phyloP scores from a whole-genome alignment of 1,139 yeast genomes.

The Meyerozyma guilliermondii region DNA sequence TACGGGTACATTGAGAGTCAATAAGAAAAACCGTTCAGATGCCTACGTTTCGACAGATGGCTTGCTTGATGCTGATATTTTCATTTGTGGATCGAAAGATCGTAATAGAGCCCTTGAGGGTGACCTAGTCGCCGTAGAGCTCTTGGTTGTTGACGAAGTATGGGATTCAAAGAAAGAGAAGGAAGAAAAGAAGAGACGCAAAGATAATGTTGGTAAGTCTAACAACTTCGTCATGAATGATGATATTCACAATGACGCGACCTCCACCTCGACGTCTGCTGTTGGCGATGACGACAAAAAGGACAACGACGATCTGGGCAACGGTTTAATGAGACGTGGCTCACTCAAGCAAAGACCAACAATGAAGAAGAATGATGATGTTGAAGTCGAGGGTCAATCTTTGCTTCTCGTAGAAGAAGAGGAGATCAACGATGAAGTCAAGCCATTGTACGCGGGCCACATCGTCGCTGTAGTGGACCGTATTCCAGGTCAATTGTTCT shows the following conservation, averaged over 20 bases:
- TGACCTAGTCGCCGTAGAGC: slow-evolving; percentile 91
- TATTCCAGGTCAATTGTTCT: slow-evolving; percentile 91
- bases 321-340: slow-evolving; percentile 71
- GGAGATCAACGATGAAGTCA: slow-evolving; percentile 86
- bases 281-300: slow-evolving; percentile 17
- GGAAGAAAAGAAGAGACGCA: slow-evolving; percentile 93
- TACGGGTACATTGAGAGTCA: slow-evolving; percentile 87
- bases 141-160: slow-evolving; percentile 92
- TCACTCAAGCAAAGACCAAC: slow-evolving; percentile 94
- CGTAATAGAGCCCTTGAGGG: slow-evolving; percentile 97
- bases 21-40: slow-evolving; percentile 92
- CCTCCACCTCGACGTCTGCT: slow-evolving; percentile 32
- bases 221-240: slow-evolving; percentile 43
- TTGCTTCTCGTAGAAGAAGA: slow-evolving; percentile 89
- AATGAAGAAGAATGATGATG: slow-evolving; percentile 97
- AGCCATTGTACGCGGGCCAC: slow-evolving; percentile 96
- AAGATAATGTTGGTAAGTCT: slow-evolving; percentile 51
- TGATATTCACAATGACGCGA: slow-evolving; percentile 69
- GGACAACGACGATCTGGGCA: slow-evolving; percentile 10
- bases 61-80: slow-evolving; percentile 89
- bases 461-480: slow-evolving; percentile 97
- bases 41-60: slow-evolving; percentile 98
- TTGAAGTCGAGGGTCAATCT: slow-evolving; percentile 97
- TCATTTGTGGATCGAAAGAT: slow-evolving; percentile 98
- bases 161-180: slow-evolving; percentile 96